These are phyloP conservation scores for Sphaerosporella brunnea DNA, from an alignment of 495 filamentous ascomycete genomes.

Conservation along the genomic window DNA sequence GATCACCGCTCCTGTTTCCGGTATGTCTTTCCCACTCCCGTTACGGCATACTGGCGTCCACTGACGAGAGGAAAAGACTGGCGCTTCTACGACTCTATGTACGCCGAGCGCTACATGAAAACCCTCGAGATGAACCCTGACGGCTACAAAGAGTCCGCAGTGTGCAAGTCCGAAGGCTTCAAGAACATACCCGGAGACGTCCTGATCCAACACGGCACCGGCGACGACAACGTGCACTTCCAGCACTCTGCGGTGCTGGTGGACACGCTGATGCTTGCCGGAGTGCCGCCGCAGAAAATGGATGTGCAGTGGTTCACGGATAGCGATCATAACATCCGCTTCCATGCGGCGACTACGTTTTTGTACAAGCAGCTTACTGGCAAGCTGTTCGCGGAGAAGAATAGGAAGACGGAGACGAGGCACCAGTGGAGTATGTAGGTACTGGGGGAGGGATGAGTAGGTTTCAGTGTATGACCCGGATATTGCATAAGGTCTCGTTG, in stretches of 20 bases:
- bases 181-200: constrained; percentile 36
- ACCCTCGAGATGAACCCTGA: constrained; percentile 31
- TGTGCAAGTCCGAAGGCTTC: constrained; percentile 32
- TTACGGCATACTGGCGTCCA: not conserved
- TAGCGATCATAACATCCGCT: constrained; percentile 35
- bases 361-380: constrained; percentile 37
- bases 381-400: constrained; percentile 34
- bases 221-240: constrained; percentile 45
- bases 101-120: constrained; percentile 50
- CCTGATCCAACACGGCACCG: constrained; percentile 38
- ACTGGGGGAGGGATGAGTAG: constrained; percentile 1
- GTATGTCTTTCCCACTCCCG: constrained; percentile 1
- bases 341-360: constrained; percentile 31
- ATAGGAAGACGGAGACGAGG: constrained; percentile 19
- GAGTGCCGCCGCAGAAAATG: constrained; percentile 36
- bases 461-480: no score
- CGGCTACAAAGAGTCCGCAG: constrained; percentile 34
- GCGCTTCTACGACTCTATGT: constrained; percentile 46
- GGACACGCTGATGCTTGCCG: constrained; percentile 34
- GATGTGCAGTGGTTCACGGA: constrained; percentile 38
- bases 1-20: constrained; percentile 17
- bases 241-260: constrained; percentile 36
- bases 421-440: constrained; percentile 30
- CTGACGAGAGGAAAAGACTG: constrained; percentile 33
- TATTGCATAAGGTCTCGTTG: no score